Evolutionary conservation across 352 stramenopile species (phyloP).

Genomic region (Phytophthora capsici): DNA sequence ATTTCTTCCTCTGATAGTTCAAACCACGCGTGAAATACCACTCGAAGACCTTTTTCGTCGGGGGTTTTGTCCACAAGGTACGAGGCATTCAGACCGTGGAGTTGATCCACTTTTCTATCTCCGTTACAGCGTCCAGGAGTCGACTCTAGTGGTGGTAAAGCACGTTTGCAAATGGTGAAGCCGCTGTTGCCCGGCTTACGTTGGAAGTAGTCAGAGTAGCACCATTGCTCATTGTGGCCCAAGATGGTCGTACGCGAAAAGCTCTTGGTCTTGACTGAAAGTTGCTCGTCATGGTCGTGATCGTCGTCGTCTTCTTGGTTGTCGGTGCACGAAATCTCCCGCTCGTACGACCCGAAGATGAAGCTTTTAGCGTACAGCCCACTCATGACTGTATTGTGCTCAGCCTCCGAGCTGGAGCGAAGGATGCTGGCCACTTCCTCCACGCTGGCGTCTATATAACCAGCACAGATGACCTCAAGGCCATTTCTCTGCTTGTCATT

Average conservation of each 20-base stretch:
- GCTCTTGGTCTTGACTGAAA: constrained; percentile 34
- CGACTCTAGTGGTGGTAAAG: constrained; percentile 12
- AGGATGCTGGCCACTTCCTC: constrained; percentile 36
- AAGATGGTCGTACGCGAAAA: constrained; percentile 22
- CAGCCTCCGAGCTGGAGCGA: constrained; percentile 12
- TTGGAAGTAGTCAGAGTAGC: constrained; percentile 36
- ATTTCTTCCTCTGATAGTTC: constrained; percentile 7
- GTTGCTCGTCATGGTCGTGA: constrained; percentile 12
- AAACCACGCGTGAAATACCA: constrained; percentile 36
- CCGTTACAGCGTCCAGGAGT: constrained; percentile 8
- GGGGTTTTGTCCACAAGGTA: constrained; percentile 26
- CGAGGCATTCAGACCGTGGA: constrained; percentile 26
- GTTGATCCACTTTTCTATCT: constrained; percentile 21
- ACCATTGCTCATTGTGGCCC: constrained; percentile 41
- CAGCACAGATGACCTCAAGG: constrained; percentile 31
- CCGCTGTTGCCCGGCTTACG: constrained; percentile 13
- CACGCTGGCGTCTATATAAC: constrained; percentile 22
- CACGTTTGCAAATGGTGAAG: constrained; percentile 30
- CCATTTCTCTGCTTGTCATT: not conserved
- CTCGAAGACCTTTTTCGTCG: constrained; percentile 17
- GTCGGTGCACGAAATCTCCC: constrained; percentile 12
- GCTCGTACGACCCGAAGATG: constrained; percentile 38
- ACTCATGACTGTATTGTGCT: constrained; percentile 39
- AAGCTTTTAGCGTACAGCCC: constrained; percentile 43
- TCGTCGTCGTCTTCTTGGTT: constrained; percentile 10